These are phyloP conservation scores for Pholiota molesta DNA, from an alignment of 768 basidiomycete species.

Conservation along the genomic window DNA sequence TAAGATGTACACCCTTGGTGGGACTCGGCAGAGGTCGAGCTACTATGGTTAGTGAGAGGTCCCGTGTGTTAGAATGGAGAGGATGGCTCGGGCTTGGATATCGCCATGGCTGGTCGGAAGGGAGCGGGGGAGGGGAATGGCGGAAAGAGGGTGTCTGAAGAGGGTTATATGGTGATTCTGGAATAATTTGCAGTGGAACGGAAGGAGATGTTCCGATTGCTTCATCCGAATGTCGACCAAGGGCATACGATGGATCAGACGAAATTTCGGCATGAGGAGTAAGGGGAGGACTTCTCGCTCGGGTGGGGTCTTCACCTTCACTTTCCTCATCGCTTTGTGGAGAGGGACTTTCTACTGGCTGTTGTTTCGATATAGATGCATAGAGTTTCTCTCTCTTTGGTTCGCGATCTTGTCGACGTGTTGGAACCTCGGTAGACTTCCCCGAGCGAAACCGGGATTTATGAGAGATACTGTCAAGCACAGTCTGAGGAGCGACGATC, in stretches of 20 bases:
- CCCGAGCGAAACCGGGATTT: slow-evolving; percentile 50
- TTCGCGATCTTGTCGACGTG: slow-evolving; percentile 24
- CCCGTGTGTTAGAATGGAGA: slow-evolving; percentile 63
- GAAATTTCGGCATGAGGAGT: slow-evolving; percentile 34
- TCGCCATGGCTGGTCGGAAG: slow-evolving; percentile 82
- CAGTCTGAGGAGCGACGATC: slow-evolving; percentile 42
- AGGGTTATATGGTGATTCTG: slow-evolving; percentile 79
- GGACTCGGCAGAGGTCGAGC: slow-evolving; percentile 56
- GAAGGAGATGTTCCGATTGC: slow-evolving; percentile 31
- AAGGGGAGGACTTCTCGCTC: slow-evolving; percentile 37
- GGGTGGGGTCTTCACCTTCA: slow-evolving; percentile 22
- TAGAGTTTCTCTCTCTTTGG: slow-evolving; percentile 18
- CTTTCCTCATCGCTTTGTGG: slow-evolving; percentile 19
- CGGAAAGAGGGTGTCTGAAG: slow-evolving; percentile 75
- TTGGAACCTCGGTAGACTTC: slow-evolving; percentile 25
- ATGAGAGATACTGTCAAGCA: slow-evolving; percentile 35
- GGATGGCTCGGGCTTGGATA: slow-evolving; percentile 82
- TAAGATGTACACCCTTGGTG: slow-evolving; percentile 31
- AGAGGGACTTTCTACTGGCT: not conserved
- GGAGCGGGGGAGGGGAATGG: slow-evolving; percentile 73
- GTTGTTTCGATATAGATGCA: not conserved
- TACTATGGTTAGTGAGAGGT: slow-evolving; percentile 68
- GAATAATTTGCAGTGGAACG: slow-evolving; percentile 38
- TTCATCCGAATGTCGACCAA: slow-evolving; percentile 25
- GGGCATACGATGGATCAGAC: slow-evolving; percentile 30